Evolutionary conservation across 768 basidiomycete species (phyloP).

Genomic region (Pulveroboletus sp.): DNA sequence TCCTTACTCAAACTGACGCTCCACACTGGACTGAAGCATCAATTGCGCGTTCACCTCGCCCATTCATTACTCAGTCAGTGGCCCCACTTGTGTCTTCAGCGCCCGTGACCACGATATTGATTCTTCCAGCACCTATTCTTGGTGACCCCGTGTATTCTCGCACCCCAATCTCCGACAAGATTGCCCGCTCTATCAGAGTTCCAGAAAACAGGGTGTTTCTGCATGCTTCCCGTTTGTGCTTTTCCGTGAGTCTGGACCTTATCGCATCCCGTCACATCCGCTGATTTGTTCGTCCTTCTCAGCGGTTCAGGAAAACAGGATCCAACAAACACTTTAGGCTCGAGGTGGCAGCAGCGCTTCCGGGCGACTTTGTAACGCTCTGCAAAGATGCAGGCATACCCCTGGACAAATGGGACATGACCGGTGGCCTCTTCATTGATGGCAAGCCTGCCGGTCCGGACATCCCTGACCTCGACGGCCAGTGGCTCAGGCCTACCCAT

Average conservation of each 20-base stretch:
- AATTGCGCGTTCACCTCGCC: constrained; percentile 63
- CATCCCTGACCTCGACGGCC: constrained; percentile 39
- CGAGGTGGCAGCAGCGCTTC: constrained; percentile 54
- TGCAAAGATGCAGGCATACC: constrained; percentile 46
- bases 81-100: neutral
- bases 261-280: neutral
- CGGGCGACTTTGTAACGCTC: constrained; percentile 48
- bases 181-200: constrained; percentile 27
- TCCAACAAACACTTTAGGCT: constrained; percentile 48
- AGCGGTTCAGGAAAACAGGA: constrained; percentile 49
- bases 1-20: constrained; percentile 55
- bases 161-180: constrained; percentile 31
- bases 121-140: constrained; percentile 54
- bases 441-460: constrained; percentile 34
- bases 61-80: constrained; percentile 44
- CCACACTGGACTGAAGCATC: constrained; percentile 65
- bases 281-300: neutral
- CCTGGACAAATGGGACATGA: constrained; percentile 32
- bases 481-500: constrained; percentile 26
- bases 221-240: constrained; percentile 55
- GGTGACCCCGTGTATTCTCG: constrained; percentile 55
- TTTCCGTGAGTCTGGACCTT: constrained; percentile 41
- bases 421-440: constrained; percentile 48
- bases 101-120: constrained; percentile 10
- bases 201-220: constrained; percentile 52